Percentiles rank a stretch among this genome's conserved stretches.
Evolutionary conservation across 495 filamentous ascomycete species (phyloP).

Genomic region (Neurospora africana): DNA sequence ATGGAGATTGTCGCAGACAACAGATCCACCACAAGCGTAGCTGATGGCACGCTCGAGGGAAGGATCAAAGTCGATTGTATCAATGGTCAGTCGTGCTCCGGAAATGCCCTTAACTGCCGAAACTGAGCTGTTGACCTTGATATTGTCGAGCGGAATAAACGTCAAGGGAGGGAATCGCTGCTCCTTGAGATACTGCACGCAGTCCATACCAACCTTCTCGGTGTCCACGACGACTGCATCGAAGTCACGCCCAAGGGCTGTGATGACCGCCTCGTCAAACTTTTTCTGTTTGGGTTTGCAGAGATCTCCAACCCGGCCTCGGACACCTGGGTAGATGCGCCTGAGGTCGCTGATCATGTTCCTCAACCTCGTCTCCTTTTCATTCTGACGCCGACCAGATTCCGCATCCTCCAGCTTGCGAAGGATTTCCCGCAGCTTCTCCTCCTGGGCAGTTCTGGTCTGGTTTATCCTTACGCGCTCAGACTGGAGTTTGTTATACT

Average conservation of each 20-base stretch:
- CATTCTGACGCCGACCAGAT: conserved; percentile 69
- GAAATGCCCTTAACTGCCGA: conserved; percentile 84
- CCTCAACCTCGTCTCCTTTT: conserved; percentile 63
- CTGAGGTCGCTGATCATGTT: conserved; percentile 78
- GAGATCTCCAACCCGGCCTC: conserved; percentile 79
- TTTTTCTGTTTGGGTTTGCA: conserved; percentile 96
- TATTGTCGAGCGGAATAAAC: conserved; percentile 93
- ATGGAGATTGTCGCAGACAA: conserved; percentile 80
- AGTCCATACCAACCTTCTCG: conserved; percentile 87
- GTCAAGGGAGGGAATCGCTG: conserved; percentile 76
- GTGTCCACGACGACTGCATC: conserved; percentile 94
- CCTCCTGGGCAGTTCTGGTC: conserved; percentile 75
- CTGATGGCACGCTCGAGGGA: conserved; percentile 82
- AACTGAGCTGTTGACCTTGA: conserved; percentile 82
- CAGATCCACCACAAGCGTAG: conserved; percentile 90
- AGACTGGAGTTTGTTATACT: conserved; percentile 72
- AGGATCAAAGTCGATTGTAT: conserved; percentile 89
- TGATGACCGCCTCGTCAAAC: conserved; percentile 84
- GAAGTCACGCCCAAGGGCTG: conserved; percentile 83
- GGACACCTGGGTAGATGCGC: conserved; percentile 84
- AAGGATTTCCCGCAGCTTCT: conserved; percentile 74
- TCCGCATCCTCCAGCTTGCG: conserved; percentile 73
- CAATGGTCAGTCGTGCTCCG: conserved; percentile 78
- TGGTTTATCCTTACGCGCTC: conserved; percentile 71
- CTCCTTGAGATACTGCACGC: conserved; percentile 87